These are phyloP conservation scores for Jatropha multifida DNA, from an alignment of 441 rosid genomes.

Conservation along the genomic window DNA sequence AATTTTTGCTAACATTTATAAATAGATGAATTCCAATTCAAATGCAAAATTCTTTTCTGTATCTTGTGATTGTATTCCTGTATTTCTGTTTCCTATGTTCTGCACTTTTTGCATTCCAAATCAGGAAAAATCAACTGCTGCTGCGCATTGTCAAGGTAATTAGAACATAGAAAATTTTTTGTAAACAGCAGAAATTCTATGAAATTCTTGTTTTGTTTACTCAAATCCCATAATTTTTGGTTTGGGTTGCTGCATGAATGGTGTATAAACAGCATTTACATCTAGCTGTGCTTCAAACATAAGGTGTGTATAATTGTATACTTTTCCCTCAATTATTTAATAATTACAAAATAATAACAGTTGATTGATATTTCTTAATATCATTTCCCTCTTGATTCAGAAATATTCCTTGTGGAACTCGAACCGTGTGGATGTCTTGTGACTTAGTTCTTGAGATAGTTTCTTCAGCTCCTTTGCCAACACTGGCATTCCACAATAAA, in stretches of 20 bases:
- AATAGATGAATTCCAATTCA: not conserved
- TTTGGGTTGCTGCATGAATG: constrained; percentile 7
- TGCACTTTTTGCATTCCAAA: not conserved
- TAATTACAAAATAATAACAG: constrained; percentile 27
- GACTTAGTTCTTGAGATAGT: constrained; percentile 66
- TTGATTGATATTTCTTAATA: constrained; percentile 15
- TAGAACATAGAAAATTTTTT: not conserved
- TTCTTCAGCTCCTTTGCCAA: constrained; percentile 88
- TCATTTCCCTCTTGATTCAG: constrained; percentile 33
- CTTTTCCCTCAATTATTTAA: constrained; percentile 20
- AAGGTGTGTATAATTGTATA: constrained; percentile 16
- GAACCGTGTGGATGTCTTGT: constrained; percentile 74
- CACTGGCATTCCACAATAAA: constrained; percentile 91
- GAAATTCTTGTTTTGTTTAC: not conserved
- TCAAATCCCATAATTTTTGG: constrained; percentile 2
- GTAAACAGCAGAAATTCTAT: constrained; percentile 3
- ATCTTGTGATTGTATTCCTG: not conserved
- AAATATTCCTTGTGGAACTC: constrained; percentile 93
- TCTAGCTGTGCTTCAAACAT: constrained; percentile 24
- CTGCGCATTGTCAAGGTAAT: not conserved
- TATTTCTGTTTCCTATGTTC: not conserved
- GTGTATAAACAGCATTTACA: constrained; percentile 24
- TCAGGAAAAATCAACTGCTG: not conserved
- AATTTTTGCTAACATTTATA: not conserved
- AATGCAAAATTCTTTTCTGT: not conserved